Conservation (phyloP, 2,329 filamentous ascomycete species). For the Aureobasidium leucospermi region DNA sequence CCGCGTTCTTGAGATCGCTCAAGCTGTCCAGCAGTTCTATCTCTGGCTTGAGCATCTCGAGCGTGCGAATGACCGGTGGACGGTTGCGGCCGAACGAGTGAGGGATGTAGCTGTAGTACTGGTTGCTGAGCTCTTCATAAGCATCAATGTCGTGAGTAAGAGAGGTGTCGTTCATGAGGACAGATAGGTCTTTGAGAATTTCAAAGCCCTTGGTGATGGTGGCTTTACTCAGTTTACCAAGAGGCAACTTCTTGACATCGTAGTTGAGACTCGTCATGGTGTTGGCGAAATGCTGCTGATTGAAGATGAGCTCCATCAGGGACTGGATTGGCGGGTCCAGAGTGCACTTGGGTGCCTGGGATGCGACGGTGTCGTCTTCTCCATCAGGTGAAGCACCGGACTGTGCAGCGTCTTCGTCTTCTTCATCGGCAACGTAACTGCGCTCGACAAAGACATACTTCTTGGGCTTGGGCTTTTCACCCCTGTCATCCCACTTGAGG, state of each 20-base stretch:
- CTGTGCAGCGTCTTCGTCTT: conserved; percentile 26
- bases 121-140: conserved; percentile 62
- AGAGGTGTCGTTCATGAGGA: conserved; percentile 50
- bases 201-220: conserved; percentile 71
- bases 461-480: conserved; percentile 48
- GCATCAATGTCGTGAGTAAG: conserved; percentile 44
- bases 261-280: conserved; percentile 64
- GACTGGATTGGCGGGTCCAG: conserved; percentile 55
- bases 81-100: conserved; percentile 69
- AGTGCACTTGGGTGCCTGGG: conserved; percentile 43
- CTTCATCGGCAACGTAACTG: conserved; percentile 63
- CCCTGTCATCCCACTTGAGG: conserved; percentile 43
- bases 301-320: conserved; percentile 78
- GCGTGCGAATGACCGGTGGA: conserved; percentile 58
- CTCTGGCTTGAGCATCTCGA: conserved; percentile 60
- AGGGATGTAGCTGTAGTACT: conserved; percentile 75
- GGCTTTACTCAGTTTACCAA: conserved; percentile 75
- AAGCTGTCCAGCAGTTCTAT: conserved; percentile 73
- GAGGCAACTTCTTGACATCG: conserved; percentile 66
- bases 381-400: conserved; percentile 20
- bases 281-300: conserved; percentile 61
- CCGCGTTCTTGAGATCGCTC: conserved; percentile 77
- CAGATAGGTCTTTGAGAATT: conserved; percentile 66
- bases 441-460: conserved; percentile 77
- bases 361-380: not conserved